Percentiles rank a stretch among this genome's conserved stretches.
Conservation (phyloP, 1,139 yeast genomes). For the Lodderomyces parapsilosis region DNA sequence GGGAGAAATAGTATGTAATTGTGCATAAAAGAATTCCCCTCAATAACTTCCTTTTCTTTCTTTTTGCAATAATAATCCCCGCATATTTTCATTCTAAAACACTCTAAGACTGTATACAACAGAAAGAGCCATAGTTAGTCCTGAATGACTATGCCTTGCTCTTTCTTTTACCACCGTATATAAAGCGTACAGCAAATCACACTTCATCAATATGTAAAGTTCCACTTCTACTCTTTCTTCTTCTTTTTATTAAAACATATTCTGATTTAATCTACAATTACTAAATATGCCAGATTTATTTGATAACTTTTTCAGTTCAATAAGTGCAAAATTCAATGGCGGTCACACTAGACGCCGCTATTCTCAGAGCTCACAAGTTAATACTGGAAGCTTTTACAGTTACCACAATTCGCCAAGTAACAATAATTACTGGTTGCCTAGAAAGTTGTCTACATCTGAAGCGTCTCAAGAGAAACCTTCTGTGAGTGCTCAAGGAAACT, state of each 20-base stretch:
- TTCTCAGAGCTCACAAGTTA: constrained; percentile 34
- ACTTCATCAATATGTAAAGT: background rate
- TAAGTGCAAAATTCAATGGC: constrained; percentile 33
- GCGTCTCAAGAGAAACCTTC: background rate
- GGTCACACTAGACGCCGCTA: constrained; percentile 34
- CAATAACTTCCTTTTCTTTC: too few relatives aligned
- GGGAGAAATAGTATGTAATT: too few relatives aligned
- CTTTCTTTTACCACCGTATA: too few relatives aligned
- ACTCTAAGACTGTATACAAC: too few relatives aligned
- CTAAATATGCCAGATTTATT: constrained; percentile 43
- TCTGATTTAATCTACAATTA: too few relatives aligned
- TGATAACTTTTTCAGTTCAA: constrained; percentile 37
- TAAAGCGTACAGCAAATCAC: background rate
- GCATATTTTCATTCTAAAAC: too few relatives aligned
- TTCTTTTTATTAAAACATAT: too few relatives aligned
- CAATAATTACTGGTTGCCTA: constrained; percentile 43
- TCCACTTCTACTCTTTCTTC: background rate
- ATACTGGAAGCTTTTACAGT: constrained; percentile 37
- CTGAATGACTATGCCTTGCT: too few relatives aligned
- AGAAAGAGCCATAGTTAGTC: too few relatives aligned
- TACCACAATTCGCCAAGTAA: constrained; percentile 38
- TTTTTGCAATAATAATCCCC: too few relatives aligned
- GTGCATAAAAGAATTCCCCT: too few relatives aligned
- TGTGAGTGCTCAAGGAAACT: background rate
- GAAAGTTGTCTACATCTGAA: constrained; percentile 5